A percentile compares a stretch with the other conserved stretches of the same genome.
phyloP scores from a whole-genome alignment of 208 protist species.

The Leishmania martiniquensis region DNA sequence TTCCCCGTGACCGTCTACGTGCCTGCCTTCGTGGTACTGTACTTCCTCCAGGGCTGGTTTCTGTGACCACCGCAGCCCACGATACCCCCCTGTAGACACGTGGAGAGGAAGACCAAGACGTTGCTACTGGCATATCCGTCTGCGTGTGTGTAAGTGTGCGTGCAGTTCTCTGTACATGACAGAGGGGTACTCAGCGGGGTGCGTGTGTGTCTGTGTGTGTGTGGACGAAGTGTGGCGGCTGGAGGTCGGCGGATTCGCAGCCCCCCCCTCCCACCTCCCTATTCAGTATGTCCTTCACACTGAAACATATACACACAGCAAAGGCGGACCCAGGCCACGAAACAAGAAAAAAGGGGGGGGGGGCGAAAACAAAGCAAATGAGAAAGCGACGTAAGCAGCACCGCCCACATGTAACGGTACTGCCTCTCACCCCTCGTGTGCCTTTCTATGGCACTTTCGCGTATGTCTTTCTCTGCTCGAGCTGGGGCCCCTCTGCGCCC shows the following conservation, averaged over 20 bases:
- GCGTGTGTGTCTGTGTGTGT: background rate
- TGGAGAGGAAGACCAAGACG: background rate
- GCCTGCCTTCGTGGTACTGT: conserved; percentile 47
- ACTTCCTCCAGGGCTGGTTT: conserved; percentile 32
- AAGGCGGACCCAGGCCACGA: background rate
- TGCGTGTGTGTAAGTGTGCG: background rate
- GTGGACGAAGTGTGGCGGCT: background rate
- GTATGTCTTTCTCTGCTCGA: background rate
- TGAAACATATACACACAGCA: background rate
- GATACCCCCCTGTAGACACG: background rate
- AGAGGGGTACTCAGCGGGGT: too few relatives aligned
- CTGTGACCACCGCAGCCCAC: background rate
- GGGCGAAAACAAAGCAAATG: too few relatives aligned
- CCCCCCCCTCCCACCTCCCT: background rate
- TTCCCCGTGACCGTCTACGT: conserved; percentile 54
- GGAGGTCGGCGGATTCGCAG: background rate
- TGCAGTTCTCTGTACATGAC: background rate
- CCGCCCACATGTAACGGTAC: background rate
- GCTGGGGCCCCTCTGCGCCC: background rate
- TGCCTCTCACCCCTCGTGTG: background rate
- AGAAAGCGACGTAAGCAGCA: too few relatives aligned
- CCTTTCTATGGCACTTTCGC: background rate
- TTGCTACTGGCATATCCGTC: background rate
- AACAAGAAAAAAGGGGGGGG: too few relatives aligned
- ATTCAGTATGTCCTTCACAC: background rate